These are phyloP conservation scores for Suillus americanus DNA, from an alignment of 768 basidiomycete genomes.

Conservation along the genomic window DNA sequence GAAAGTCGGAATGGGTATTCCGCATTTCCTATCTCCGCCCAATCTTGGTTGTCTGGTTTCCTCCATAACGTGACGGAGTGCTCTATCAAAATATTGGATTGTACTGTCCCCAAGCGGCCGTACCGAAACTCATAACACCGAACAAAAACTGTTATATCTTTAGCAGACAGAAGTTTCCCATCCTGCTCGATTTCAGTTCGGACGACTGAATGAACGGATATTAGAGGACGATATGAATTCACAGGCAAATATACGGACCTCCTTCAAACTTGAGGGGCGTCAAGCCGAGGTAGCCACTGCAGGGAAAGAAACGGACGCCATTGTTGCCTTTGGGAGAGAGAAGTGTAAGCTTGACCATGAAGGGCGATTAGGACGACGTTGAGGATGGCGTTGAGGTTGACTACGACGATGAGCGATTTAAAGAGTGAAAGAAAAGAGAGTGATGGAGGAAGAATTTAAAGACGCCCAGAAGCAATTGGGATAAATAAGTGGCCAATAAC, in stretches of 20 bases:
- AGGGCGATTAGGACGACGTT: conserved; percentile 14
- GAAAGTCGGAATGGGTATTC: conserved; percentile 73
- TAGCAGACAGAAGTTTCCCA: conserved; percentile 63
- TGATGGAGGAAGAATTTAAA: conserved; percentile 23
- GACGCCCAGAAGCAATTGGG: conserved; percentile 25
- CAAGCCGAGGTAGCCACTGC: conserved; percentile 76
- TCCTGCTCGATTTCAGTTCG: conserved; percentile 72
- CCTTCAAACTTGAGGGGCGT: conserved; percentile 80
- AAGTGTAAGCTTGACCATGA: conserved; percentile 71
- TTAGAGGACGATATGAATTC: conserved; percentile 5
- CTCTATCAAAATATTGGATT: conserved; percentile 70
- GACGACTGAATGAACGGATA: conserved; percentile 47
- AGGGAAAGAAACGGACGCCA: conserved; percentile 70
- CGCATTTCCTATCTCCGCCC: conserved; percentile 59
- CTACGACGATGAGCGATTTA: conserved; percentile 8
- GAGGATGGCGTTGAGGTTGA: not conserved
- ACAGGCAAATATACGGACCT: conserved; percentile 40
- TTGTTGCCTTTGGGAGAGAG: conserved; percentile 70
- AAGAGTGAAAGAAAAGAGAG: conserved; percentile 16
- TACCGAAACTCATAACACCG: conserved; percentile 82
- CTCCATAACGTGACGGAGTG: conserved; percentile 67
- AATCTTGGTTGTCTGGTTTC: conserved; percentile 56
- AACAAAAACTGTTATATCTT: conserved; percentile 68
- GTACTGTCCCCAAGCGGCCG: conserved; percentile 53
- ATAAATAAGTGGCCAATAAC: conserved; percentile 33